Evolutionary conservation across 352 stramenopile species (phyloP), one percentile per base, ranked within the genome.

Genomic region (Plasmopara muralis): DNA sequence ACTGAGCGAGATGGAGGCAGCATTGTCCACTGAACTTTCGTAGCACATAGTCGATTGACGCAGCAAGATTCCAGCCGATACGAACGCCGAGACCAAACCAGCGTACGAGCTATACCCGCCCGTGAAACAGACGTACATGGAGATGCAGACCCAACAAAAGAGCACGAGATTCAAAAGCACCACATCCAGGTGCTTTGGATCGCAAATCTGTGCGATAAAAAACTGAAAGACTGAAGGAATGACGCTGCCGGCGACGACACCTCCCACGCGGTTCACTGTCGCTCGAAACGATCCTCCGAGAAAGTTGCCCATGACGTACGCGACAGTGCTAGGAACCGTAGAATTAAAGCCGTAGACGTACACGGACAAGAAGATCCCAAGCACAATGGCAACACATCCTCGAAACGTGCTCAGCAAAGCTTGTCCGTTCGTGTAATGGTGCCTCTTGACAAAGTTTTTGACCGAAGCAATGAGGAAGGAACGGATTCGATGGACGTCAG

Each of bases 141-240:
- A 89, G 8, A 83, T 62, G 0, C 62, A 68, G 4, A 90, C 80
- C 80, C 80, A 90, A 15, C 85, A 40, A 44, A 90, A 88, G 13
- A 90, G 64, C 28, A 74, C 50, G 7, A 79, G 25, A 18, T 83
- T 54, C 0, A 70, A 78, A 9, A 87, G 57, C 14, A 74, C 37
- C 12, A 66, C 61, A 30, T 70, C 64, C 38, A 25, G 20, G 20
- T 25, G 20, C 20, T 25, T 37, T 2, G 69, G 66, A 3, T 55
- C 42, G 49, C 80, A 90, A 9, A 83, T 60, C 47, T 90, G 79
- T 2, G 70, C 62, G 49, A 87, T 84, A 63, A 88, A 90, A 49
- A 88, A 88, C 60, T 87, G 73, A 49, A 87, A 87, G 2, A 93
- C 77, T 13, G 79, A 90, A 18, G 82, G 82, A 45, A 93, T 70